A percentile compares a stretch with the other conserved stretches of the same genome.
Evolutionary conservation across 768 basidiomycete genomes (phyloP).

Genomic region (Candolleomyces eurysporus): DNA sequence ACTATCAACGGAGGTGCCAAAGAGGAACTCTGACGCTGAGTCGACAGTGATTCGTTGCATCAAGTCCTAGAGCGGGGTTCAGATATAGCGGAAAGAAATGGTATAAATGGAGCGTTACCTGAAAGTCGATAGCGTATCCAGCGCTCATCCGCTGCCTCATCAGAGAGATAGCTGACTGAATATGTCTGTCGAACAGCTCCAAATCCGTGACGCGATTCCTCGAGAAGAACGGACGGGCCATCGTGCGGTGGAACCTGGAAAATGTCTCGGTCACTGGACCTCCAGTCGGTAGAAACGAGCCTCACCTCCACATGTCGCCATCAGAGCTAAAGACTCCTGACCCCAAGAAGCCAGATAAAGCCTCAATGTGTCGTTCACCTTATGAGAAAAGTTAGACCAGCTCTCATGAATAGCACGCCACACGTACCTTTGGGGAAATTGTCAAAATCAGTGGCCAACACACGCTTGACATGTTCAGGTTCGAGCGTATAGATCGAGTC

Average conservation of each 20-base stretch:
- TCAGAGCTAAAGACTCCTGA: conserved; percentile 71
- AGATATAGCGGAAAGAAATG: neutral
- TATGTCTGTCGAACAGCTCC: conserved; percentile 10
- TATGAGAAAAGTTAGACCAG: neutral
- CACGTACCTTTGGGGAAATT: conserved; percentile 56
- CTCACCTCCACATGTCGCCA: conserved; percentile 29
- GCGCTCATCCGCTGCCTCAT: conserved; percentile 1
- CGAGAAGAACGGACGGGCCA: conserved; percentile 13
- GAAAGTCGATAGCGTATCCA: conserved; percentile 58
- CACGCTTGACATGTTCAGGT: conserved; percentile 56
- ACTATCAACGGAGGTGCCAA: conserved; percentile 55
- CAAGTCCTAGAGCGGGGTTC: neutral
- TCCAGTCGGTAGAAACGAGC: neutral
- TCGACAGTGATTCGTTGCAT: conserved; percentile 36
- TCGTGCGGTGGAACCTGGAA: conserved; percentile 11
- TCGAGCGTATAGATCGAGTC: conserved; percentile 46
- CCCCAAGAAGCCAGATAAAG: conserved; percentile 51
- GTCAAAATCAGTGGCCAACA: conserved; percentile 55
- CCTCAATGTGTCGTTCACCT: conserved; percentile 43
- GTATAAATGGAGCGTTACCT: conserved; percentile 32
- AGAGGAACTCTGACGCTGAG: conserved; percentile 63
- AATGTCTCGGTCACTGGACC: neutral
- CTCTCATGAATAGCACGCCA: neutral
- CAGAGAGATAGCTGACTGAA: conserved; percentile 6
- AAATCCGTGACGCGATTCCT: conserved; percentile 11